These are phyloP conservation scores for Hypsizygus ulmarius DNA, from an alignment of 1,284 basidiomycete genomes.

Conservation along the genomic window DNA sequence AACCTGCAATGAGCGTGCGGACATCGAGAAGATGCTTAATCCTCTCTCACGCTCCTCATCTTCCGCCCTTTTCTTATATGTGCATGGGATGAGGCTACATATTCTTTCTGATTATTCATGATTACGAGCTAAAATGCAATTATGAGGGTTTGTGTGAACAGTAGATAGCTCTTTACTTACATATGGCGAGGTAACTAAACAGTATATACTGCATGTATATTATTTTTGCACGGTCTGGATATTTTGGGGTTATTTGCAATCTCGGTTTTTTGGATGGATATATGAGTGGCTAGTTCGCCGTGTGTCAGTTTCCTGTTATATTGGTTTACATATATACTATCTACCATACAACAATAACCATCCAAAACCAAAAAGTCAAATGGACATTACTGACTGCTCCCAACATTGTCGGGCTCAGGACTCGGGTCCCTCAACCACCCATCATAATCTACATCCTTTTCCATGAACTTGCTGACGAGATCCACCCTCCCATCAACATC, in stretches of 20 bases:
- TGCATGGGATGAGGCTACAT: not conserved
- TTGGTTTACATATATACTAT: too few relatives aligned
- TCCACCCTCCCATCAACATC: constrained; percentile 31
- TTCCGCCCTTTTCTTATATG: too few relatives aligned
- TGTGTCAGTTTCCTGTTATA: too few relatives aligned
- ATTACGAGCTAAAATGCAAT: constrained; percentile 10
- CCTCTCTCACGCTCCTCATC: too few relatives aligned
- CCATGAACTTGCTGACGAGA: constrained; percentile 30
- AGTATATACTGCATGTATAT: constrained; percentile 13
- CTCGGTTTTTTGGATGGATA: too few relatives aligned
- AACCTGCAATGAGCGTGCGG: too few relatives aligned
- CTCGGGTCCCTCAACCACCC: constrained; percentile 23
- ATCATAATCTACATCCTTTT: constrained; percentile 30
- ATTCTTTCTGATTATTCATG: constrained; percentile 10
- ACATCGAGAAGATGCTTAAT: too few relatives aligned
- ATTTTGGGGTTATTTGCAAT: too few relatives aligned
- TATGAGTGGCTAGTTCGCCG: too few relatives aligned
- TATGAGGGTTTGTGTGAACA: constrained; percentile 1
- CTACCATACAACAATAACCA: not conserved
- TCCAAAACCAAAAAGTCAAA: constrained; percentile 1
- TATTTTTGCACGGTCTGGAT: constrained; percentile 4
- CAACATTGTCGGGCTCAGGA: constrained; percentile 11
- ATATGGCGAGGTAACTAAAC: constrained; percentile 5
- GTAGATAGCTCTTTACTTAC: constrained; percentile 13
- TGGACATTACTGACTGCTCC: constrained; percentile 11